Conservation (phyloP, 2,329 filamentous ascomycete species). For the Talaromyces piceae region DNA sequence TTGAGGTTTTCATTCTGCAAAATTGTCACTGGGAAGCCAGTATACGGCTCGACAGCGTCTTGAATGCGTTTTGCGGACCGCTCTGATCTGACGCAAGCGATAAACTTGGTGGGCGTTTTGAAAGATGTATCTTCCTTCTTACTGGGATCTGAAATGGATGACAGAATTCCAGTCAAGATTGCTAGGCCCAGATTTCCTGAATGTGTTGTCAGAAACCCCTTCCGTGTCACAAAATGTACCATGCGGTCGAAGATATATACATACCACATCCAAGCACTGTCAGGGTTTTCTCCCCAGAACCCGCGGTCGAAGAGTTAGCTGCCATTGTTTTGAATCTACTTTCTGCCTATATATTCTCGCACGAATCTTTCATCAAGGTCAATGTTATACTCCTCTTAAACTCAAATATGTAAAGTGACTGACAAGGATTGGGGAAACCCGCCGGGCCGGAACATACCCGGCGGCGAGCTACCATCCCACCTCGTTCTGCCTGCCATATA, state of each 20-base stretch:
- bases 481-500: constrained; percentile 19
- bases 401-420: too few relatives aligned
- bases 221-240: constrained; percentile 58
- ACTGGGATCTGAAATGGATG: constrained; percentile 52
- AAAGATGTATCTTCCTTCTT: constrained; percentile 18
- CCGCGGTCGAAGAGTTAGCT: constrained; percentile 3
- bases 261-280: constrained; percentile 75
- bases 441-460: constrained; percentile 5
- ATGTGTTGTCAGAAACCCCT: neutral
- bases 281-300: constrained; percentile 54
- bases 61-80: constrained; percentile 63
- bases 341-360: neutral
- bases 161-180: constrained; percentile 72
- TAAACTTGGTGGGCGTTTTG: constrained; percentile 64
- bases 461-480: constrained; percentile 11
- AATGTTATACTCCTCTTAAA: too few relatives aligned
- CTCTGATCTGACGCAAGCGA: constrained; percentile 69
- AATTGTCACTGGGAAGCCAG: constrained; percentile 52
- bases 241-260: constrained; percentile 41
- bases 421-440: neutral
- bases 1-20: constrained; percentile 64
- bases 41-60: constrained; percentile 57
- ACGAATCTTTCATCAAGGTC: too few relatives aligned
- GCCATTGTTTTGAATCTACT: constrained; percentile 4
- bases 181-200: constrained; percentile 77